Evolutionary conservation across 345 rosid genomes (phyloP), one percentile per base, ranked within the genome.

Genomic region (Turritis glabra): DNA sequence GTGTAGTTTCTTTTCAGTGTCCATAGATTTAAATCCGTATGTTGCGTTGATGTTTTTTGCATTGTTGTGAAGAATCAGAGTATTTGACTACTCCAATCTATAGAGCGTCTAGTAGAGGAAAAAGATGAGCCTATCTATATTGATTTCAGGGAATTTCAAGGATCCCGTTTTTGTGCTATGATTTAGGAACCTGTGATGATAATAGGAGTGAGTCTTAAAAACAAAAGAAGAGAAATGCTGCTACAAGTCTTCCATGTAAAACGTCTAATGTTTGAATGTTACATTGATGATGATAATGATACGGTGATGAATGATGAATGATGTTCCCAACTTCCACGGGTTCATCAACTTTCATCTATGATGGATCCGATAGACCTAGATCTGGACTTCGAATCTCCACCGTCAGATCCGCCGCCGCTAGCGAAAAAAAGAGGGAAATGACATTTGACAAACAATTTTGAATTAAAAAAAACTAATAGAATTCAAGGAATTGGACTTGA

Each of bases 21-120:
- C 65, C 80, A 76, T 69, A 76, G 22, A 29, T 29, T 29, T 9
- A n/a, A 52, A 59, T 52, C 18, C 5, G 79, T 69, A 52, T 51
- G 55, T 35, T 30, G 17, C 7, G 27, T 51, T 19, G 19, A 52
- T 68, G 56, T 40, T 60, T 35, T 60, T 37, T 22, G 69, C 64
- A 61, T 46, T 70, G 76, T 77, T 77, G 71, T 63, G 53, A 77
- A 69, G 80, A 69, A 69, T 68, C 30, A 6, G 29, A 64, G 59
- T 60, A 46, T 63, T 64, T 70, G 43, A 44, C 30, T 21, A 69
- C n/a, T 69, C 46, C 50, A 62, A 61, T 35, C 40, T 69, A 50
- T 70, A 62, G 71, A 62, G 80, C 63, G 21, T 37, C 56, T 64
- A 4, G 18, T 27, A 14, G 67, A 67, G 51, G 30, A 21, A 52